These are phyloP conservation scores for Sporothrix dimorphospora DNA, from an alignment of 2,329 filamentous ascomycete genomes.

Conservation along the genomic window DNA sequence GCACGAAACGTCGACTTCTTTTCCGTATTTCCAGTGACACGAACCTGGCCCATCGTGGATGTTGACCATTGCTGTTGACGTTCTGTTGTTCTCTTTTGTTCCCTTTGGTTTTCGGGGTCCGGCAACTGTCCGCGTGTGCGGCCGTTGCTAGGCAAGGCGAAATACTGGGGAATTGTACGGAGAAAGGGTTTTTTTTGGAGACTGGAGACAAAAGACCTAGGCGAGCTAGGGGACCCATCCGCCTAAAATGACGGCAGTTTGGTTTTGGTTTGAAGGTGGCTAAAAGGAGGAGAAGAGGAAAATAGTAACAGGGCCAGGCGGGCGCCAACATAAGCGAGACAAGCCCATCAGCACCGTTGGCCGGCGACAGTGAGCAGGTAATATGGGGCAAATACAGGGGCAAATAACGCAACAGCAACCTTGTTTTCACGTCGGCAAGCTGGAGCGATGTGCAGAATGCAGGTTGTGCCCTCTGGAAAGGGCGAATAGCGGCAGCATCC, in stretches of 20 bases:
- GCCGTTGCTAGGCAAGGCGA: background rate
- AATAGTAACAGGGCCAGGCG: background rate
- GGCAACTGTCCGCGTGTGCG: slow-evolving; percentile 1
- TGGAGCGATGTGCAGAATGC: too few relatives aligned
- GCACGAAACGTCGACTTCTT: background rate
- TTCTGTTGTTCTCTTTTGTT: background rate
- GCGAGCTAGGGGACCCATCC: background rate
- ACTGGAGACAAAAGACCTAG: background rate
- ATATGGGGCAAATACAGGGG: background rate
- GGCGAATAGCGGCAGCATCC: too few relatives aligned
- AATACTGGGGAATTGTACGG: background rate
- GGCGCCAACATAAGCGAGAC: background rate
- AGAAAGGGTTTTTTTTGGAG: background rate
- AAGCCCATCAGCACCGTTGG: background rate
- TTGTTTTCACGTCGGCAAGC: slow-evolving; percentile 4
- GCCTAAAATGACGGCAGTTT: background rate
- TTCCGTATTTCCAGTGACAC: background rate
- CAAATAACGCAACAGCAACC: too few relatives aligned
- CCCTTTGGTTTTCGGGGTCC: slow-evolving; percentile 2
- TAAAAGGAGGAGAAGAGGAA: background rate
- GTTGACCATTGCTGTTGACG: background rate
- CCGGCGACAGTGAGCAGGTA: background rate
- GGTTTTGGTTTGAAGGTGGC: background rate
- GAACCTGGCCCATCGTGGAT: background rate
- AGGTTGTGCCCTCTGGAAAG: background rate